Evolutionary conservation across 2,329 filamentous ascomycete species (phyloP).

Genomic region (Aspergillus intermedius): DNA sequence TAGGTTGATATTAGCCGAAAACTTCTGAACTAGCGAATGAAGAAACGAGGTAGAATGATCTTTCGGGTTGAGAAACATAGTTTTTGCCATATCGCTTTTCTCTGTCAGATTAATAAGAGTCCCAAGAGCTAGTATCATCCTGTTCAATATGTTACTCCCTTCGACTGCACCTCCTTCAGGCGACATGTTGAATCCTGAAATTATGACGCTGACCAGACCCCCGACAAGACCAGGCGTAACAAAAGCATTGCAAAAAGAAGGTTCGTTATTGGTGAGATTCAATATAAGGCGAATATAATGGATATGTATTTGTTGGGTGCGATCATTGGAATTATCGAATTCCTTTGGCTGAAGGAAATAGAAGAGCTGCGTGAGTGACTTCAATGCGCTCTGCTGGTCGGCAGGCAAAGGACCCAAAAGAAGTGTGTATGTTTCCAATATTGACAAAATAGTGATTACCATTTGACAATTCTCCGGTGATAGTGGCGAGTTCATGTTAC

Average conservation of each 20-base stretch:
- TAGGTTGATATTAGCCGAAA: conserved; percentile 59
- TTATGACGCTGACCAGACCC: conserved; percentile 31
- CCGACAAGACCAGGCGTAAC: conserved; percentile 38
- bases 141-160: conserved; percentile 58
- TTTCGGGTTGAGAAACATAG: conserved; percentile 39
- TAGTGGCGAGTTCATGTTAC: background rate
- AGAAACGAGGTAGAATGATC: conserved; percentile 42
- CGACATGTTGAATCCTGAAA: conserved; percentile 25
- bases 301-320: conserved; percentile 22
- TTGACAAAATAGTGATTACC: conserved; percentile 25
- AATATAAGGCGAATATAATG: conserved; percentile 64
- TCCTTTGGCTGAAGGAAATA: conserved; percentile 28
- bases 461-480: conserved; percentile 15
- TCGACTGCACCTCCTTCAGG: conserved; percentile 24
- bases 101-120: conserved; percentile 84
- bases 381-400: conserved; percentile 21
- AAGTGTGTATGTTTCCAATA: conserved; percentile 34
- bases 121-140: conserved; percentile 70
- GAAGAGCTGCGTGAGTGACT: conserved; percentile 30
- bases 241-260: conserved; percentile 62
- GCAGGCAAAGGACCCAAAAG: conserved; percentile 20
- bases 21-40: conserved; percentile 56
- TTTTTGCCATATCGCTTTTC: conserved; percentile 59
- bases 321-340: conserved; percentile 7
- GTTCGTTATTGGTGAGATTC: conserved; percentile 79